A percentile compares a stretch with the other conserved stretches of the same genome.
Conservation (phyloP, 345 rosid species). For the Eucalyptus microcorys region DNA sequence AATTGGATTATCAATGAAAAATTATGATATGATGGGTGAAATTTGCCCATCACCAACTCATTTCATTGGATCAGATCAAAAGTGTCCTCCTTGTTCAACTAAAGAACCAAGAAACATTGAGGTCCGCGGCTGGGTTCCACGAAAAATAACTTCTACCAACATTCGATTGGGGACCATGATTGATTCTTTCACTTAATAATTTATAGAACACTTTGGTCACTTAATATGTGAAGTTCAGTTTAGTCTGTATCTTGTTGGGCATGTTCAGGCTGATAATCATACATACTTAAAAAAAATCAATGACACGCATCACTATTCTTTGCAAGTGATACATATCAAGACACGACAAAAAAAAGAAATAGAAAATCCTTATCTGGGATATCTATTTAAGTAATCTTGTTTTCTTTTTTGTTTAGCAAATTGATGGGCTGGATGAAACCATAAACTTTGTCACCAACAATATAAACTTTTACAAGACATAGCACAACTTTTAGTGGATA, state of each 20-base stretch:
- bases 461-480: not conserved
- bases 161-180: not conserved
- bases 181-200: not conserved
- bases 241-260: not conserved
- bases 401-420: not conserved
- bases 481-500: not conserved
- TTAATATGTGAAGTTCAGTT: not conserved
- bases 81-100: not conserved
- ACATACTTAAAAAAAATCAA: not conserved
- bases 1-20: not conserved
- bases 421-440: not conserved
- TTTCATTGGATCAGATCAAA: not conserved
- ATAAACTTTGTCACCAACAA: not conserved
- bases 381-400: not conserved
- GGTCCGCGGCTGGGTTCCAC: not conserved
- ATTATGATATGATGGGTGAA: not conserved
- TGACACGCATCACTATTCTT: not conserved
- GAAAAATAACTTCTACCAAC: not conserved
- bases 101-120: not conserved
- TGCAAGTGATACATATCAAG: not conserved
- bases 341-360: not conserved
- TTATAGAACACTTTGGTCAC: not conserved
- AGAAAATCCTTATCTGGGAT: not conserved
- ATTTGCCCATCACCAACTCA: not conserved
- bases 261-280: not conserved